These are phyloP conservation scores for Umbilicus rupestris DNA, from an alignment of 164 flowering plant species.

Conservation along the genomic window DNA sequence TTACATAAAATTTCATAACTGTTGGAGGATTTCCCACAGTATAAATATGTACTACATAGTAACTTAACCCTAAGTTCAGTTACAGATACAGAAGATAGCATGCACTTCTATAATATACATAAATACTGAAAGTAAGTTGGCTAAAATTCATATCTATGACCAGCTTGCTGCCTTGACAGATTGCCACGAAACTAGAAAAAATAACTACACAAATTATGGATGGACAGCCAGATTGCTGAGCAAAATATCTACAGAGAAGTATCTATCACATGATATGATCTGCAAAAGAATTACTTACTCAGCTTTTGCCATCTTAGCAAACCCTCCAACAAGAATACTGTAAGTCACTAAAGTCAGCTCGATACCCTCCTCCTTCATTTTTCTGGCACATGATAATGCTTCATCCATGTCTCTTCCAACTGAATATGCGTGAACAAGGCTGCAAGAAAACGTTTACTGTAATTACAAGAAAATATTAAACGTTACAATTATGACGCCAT, in stretches of 20 bases:
- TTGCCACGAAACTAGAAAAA: background rate
- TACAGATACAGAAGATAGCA: background rate
- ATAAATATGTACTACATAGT: background rate
- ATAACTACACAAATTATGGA: background rate
- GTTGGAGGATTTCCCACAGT: background rate
- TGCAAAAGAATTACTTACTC: constrained; percentile 44
- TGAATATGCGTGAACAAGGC: constrained; percentile 98
- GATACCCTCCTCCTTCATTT: constrained; percentile 83
- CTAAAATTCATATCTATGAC: background rate
- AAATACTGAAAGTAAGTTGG: background rate
- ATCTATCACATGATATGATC: background rate
- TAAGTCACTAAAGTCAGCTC: constrained; percentile 88
- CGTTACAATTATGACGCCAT: constrained; percentile 5
- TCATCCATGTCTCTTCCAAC: constrained; percentile 99
- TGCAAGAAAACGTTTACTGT: constrained; percentile 46
- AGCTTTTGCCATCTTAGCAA: constrained; percentile 60
- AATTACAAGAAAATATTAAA: constrained; percentile 12
- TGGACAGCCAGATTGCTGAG: background rate
- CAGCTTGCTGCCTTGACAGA: background rate
- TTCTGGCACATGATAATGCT: constrained; percentile 82
- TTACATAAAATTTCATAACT: background rate
- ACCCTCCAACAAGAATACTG: constrained; percentile 79
- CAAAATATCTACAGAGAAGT: background rate
- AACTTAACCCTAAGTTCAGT: background rate
- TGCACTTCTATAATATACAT: background rate